Base-by-base conservation (phyloP, 1,139 yeast genomes). In the Scheffersomyces segobiensis region DNA sequence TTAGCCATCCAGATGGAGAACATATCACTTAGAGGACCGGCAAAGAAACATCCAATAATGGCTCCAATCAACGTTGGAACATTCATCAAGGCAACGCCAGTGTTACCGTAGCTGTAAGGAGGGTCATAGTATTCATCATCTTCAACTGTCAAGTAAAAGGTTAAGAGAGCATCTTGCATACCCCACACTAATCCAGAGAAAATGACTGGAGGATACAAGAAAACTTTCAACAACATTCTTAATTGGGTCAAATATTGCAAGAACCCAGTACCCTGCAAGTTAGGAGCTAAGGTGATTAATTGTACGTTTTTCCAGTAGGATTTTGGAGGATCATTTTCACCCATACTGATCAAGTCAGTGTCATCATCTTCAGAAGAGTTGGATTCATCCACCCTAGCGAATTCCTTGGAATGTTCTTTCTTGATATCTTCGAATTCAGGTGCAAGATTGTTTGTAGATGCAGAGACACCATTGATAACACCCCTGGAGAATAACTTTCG, bases 1-100 rank as follows among this genome's bases (percentile, higher is more conserved):
- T 76, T 71, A 8, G 81, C 81, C 71, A 74, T 63, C 79, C 79
- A 77, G 48, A 76, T 70, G 48, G 75, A 71, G 58, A 76, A 74
- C 65, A 74, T 71, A 64, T 77, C 81, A 52, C 77, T 73, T 46
- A 75, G 57, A 8, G 74, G 67, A 52, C 81, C 81, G 5, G 80
- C 80, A 57, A 74, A 77, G 46, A 77, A 57, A 63, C 80, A 76
- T 1, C 82, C 81, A 52, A 77, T 71, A 7, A 75, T 61, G 0
- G 79, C 71, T 26, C 82, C 81, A 47, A 78, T 75, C 47, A 78
- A 66, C 46, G 78, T 71, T 1, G 81, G 80, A 12, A 78, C 62
- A 55, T 76, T 75, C 81, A 78, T 76, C 39, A 75, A 59, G 3
- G 80, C 80, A 22, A 77, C 78, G 26, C 69, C 69, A 1, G 64